Evolutionary conservation across 768 basidiomycete genomes (phyloP), one percentile per base, ranked within the genome.

Genomic region (Dendrothele bispora): DNA sequence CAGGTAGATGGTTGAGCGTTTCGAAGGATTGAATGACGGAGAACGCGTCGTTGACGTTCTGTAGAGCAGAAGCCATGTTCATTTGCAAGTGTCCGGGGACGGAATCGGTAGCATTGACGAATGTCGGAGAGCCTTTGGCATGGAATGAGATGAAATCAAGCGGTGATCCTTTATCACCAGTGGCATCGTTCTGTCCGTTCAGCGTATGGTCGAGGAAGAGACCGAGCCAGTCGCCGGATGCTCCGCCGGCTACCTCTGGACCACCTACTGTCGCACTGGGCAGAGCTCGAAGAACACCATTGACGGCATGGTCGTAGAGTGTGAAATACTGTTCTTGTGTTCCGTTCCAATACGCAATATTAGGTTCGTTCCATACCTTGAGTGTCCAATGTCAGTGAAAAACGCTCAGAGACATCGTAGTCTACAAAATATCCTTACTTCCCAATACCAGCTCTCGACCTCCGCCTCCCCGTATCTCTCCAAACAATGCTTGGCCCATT

Each of bases 291-390:
- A 53, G 48, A 46, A 53, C 47, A 43, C 52, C 52, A 28, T 53
- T 39, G 37, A 53, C 52, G 20, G 52, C 46, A n/a, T 49, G 46
- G 43, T 53, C 52, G 43, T 53, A 53, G 17, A 53, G 43, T 43
- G 48, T 53, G 52, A 53, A 53, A 41, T 53, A 53, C 27, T 53
- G 42, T 34, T 53, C 52, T 39, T 53, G 42, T 39, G 52, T 53
- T 25, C 52, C 48, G 48, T 53, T 53, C 52, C 52, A 53, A 37
- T 53, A 53, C 26, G 52, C 42, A 35, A 53, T 53, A 41, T 53
- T 53, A 15, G 52, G 52, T 26, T 53, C 52, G 47, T 53, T 53
- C 52, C 52, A 53, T 49, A 53, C 52, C 52, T 53, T 22, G 35
- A 37, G 18, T 21, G 36, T 37, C n/a, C 21, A 37, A 5, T 5